These are phyloP conservation scores for Comarum palustre DNA, from an alignment of 306 rosid genomes.

Conservation along the genomic window DNA sequence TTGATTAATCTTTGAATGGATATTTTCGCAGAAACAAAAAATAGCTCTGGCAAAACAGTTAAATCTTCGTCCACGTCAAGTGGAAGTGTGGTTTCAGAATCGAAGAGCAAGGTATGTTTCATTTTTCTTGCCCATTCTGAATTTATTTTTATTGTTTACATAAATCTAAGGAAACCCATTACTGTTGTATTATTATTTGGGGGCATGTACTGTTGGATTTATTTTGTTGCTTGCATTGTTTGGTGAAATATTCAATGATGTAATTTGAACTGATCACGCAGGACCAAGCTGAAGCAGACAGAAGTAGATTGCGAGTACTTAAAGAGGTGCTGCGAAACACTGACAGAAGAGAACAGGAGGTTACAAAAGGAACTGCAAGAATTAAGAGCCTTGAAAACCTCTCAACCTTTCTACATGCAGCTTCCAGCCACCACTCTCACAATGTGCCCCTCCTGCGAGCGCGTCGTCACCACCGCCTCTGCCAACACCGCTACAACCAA, in stretches of 20 bases:
- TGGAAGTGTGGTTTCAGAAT: slow-evolving; percentile 98
- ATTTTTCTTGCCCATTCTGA: background rate
- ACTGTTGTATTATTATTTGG: background rate
- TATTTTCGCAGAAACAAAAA: slow-evolving; percentile 69
- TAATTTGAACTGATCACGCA: slow-evolving; percentile 11
- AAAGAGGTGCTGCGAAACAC: slow-evolving; percentile 81
- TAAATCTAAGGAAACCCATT: background rate
- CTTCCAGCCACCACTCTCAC: slow-evolving; percentile 98
- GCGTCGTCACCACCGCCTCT: slow-evolving; percentile 52
- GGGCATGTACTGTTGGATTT: background rate
- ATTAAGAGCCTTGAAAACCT: slow-evolving; percentile 74
- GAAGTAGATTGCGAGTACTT: slow-evolving; percentile 95
- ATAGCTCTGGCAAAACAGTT: slow-evolving; percentile 76
- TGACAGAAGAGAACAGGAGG: slow-evolving; percentile 90
- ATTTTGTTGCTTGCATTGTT: background rate
- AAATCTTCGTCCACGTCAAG: slow-evolving; percentile 95
- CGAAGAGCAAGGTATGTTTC: slow-evolving; percentile 83
- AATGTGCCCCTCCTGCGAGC: slow-evolving; percentile 95
- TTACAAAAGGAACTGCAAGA: slow-evolving; percentile 92
- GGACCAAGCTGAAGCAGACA: slow-evolving; percentile 97
- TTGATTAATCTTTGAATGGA: background rate
- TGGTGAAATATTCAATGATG: background rate
- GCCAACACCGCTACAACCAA: slow-evolving; percentile 10
- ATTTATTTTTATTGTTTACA: background rate
- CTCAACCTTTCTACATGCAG: slow-evolving; percentile 85